Conservation (phyloP, 2,329 filamentous ascomycete genomes). For the Orbilia oligospora region DNA sequence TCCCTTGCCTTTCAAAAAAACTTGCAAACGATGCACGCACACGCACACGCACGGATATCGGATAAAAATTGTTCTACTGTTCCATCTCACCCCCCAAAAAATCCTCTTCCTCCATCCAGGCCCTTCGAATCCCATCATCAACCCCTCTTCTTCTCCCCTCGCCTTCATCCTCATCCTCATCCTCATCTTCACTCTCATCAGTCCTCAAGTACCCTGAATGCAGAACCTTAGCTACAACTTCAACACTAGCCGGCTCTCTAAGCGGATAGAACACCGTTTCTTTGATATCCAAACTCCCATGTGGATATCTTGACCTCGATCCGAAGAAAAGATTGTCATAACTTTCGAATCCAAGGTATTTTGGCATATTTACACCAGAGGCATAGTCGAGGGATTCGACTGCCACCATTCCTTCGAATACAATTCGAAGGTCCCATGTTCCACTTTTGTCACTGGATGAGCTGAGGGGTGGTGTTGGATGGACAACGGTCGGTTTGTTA, state of each 20-base stretch:
- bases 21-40: not conserved
- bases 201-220: slow-evolving; percentile 49
- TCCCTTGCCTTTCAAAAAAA: not conserved
- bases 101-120: slow-evolving; percentile 59
- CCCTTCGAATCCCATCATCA: slow-evolving; percentile 53
- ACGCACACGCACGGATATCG: not conserved
- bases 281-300: slow-evolving; percentile 56
- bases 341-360: slow-evolving; percentile 57
- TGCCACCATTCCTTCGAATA: slow-evolving; percentile 59
- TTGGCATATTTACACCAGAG: slow-evolving; percentile 46
- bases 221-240: slow-evolving; percentile 56
- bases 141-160: slow-evolving; percentile 48
- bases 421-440: slow-evolving; percentile 50
- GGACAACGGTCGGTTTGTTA: not conserved
- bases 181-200: slow-evolving; percentile 53
- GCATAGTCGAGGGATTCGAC: slow-evolving; percentile 54
- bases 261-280: slow-evolving; percentile 59
- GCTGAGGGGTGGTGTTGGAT: slow-evolving; percentile 8
- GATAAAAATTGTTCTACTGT: slow-evolving; percentile 25
- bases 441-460: slow-evolving; percentile 31
- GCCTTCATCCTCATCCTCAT: slow-evolving; percentile 38
- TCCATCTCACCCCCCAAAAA: slow-evolving; percentile 46
- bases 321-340: slow-evolving; percentile 59
- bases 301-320: slow-evolving; percentile 48
- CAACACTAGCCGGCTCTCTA: slow-evolving; percentile 50